Conservation (phyloP, 768 basidiomycete species). For the Mycena galopus region DNA sequence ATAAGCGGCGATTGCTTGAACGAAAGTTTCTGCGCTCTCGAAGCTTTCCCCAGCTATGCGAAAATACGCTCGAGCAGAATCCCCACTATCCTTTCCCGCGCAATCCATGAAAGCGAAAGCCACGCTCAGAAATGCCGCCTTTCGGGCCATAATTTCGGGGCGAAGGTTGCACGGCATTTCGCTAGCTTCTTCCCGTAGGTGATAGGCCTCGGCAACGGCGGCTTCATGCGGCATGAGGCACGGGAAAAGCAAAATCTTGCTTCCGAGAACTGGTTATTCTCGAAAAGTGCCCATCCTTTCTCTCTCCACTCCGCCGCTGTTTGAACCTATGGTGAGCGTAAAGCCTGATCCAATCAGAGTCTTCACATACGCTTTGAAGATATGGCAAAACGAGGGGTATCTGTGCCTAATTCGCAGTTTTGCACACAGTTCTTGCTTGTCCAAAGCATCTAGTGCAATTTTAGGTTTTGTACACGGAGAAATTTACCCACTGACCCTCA, state of each 20-base stretch:
- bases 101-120: slow-evolving; percentile 64
- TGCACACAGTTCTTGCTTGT: slow-evolving; percentile 58
- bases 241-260: slow-evolving; percentile 68
- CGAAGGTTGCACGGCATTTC: slow-evolving; percentile 41
- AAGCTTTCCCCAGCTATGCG: slow-evolving; percentile 62
- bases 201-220: slow-evolving; percentile 64
- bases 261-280: slow-evolving; percentile 60
- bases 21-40: slow-evolving; percentile 51
- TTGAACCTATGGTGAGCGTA: background rate
- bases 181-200: slow-evolving; percentile 65
- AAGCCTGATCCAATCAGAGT: background rate
- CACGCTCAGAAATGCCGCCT: slow-evolving; percentile 56
- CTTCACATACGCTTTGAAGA: slow-evolving; percentile 54
- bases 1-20: slow-evolving; percentile 61
- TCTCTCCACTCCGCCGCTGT: slow-evolving; percentile 51
- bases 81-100: slow-evolving; percentile 39
- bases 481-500: slow-evolving; percentile 58
- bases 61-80: slow-evolving; percentile 52
- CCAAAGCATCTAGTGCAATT: slow-evolving; percentile 63
- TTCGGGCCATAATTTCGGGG: slow-evolving; percentile 41
- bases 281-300: slow-evolving; percentile 51
- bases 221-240: slow-evolving; percentile 59
- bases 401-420: slow-evolving; percentile 59
- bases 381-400: slow-evolving; percentile 67
- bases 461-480: background rate